Evolutionary conservation across 2,329 filamentous ascomycete genomes (phyloP).

Genomic region (Leptographium wingfieldii): DNA sequence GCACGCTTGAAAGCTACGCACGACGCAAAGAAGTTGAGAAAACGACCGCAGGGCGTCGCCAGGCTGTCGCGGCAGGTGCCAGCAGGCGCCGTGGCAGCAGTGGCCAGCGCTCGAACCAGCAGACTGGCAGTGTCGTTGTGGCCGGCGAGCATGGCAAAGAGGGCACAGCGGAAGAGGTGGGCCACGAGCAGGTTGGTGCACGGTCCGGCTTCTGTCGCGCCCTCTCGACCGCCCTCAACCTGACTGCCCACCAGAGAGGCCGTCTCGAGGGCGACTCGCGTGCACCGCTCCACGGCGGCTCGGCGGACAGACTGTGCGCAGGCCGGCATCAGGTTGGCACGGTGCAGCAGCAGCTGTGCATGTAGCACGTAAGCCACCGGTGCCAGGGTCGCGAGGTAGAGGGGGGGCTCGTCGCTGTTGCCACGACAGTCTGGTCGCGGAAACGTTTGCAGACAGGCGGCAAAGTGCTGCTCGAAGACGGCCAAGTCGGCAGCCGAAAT

Average conservation of each 20-base stretch:
- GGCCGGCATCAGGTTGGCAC: constrained; percentile 71
- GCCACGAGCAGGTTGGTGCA: constrained; percentile 49
- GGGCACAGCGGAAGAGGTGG: constrained; percentile 76
- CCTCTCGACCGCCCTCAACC: constrained; percentile 33
- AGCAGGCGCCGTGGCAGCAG: constrained; percentile 56
- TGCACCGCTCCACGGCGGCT: constrained; percentile 66
- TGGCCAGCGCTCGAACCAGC: constrained; percentile 58
- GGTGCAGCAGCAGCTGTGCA: constrained; percentile 71
- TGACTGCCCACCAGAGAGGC: constrained; percentile 59
- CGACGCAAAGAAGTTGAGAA: constrained; percentile 69
- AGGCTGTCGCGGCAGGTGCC: constrained; percentile 16
- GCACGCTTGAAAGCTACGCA: constrained; percentile 43
- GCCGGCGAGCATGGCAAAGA: constrained; percentile 65
- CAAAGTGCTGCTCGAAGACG: constrained; percentile 74
- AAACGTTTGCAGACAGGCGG: constrained; percentile 59
- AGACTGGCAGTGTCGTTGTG: constrained; percentile 60
- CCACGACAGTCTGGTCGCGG: constrained; percentile 53
- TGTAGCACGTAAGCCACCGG: constrained; percentile 71
- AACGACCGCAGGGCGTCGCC: constrained; percentile 56
- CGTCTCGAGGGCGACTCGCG: constrained; percentile 63
- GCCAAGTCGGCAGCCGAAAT: constrained; percentile 56
- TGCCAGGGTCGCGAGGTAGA: constrained; percentile 59
- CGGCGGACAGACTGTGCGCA: constrained; percentile 53
- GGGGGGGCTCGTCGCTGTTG: constrained; percentile 39
- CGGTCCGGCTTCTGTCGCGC: constrained; percentile 31